Base-by-base conservation (phyloP, 768 basidiomycete species). In the Myochromella boudieri region DNA sequence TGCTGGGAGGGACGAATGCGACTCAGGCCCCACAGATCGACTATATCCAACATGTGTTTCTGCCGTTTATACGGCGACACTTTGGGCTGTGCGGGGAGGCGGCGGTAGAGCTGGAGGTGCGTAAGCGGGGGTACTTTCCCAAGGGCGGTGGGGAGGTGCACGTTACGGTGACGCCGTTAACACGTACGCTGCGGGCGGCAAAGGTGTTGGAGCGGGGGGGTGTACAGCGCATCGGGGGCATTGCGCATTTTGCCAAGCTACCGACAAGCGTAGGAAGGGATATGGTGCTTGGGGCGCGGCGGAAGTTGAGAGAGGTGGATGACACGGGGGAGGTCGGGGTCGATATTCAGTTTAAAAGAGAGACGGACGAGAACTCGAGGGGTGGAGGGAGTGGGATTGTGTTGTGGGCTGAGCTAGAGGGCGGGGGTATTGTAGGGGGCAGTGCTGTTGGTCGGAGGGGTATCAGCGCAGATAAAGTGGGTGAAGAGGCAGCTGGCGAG, bases 1-100 rank as follows among this genome's bases (percentile, higher is more conserved):
- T 91, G 1, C 67, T 68, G 0, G 88, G 89, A 6, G 89, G 87
- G 2, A 90, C 88, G 2, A 90, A 90, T 51, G 85, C 86, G 15
- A 64, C 69, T 2, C 63, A 74, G 33, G 87, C 87, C 4, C 89
- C 89, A 0, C 89, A 89, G 53, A 77, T 88, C 22, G 88, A 91
- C 64, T 89, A 88, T 60, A 77, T 76, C 3, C 70, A 78, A 39
- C 68, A 80, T 51, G 66, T 89, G 39, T 72, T 91, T 58, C 60
- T 91, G 5, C 88, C 87, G 0, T 91, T 91, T 60, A 62, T 88
- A 24, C 67, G 65, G 18, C 68, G 63, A 9, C 82, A 85, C 60
- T 82, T 88, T 59, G 73, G 74, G 1, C 54, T 73, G 14, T n/a
- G n/a, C n/a, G n/a, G n/a, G n/a, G 33, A 34, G 33, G 59, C 62